Evolutionary conservation across 495 filamentous ascomycete species (phyloP).

Genomic region (Endocarpon pusillum): DNA sequence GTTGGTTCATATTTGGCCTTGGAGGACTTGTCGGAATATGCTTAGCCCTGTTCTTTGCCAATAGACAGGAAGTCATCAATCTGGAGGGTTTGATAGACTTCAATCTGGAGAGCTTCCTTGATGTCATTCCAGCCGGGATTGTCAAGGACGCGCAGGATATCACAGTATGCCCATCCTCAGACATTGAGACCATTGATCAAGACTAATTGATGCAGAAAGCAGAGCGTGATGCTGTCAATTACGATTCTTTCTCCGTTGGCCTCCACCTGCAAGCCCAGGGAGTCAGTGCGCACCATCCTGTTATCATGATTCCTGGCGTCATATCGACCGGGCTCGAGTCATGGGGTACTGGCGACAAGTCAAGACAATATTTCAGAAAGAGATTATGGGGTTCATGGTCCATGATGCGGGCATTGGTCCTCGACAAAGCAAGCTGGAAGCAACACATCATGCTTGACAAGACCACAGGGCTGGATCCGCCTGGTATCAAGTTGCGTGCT

Average conservation of each 20-base stretch:
- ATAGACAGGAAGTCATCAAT: conserved; percentile 68
- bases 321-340: conserved; percentile 94
- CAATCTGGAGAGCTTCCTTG: conserved; percentile 66
- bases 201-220: conserved; percentile 35
- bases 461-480: conserved; percentile 76
- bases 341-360: conserved; percentile 73
- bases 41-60: conserved; percentile 68
- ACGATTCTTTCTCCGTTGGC: conserved; percentile 86
- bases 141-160: conserved; percentile 70
- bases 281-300: conserved; percentile 63
- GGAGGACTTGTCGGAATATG: conserved; percentile 73
- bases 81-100: conserved; percentile 64
- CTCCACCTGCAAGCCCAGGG: conserved; percentile 70
- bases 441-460: conserved; percentile 93
- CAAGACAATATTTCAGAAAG: conserved; percentile 81
- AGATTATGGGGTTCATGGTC: conserved; percentile 93
- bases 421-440: conserved; percentile 91
- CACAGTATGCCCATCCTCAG: conserved; percentile 35
- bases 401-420: conserved; percentile 88
- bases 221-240: conserved; percentile 72
- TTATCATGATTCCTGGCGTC: conserved; percentile 93
- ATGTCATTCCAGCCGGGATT: conserved; percentile 68
- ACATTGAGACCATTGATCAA: too few species aligned
- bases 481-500: conserved; percentile 79
- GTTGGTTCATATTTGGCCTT: conserved; percentile 62